Evolutionary conservation across 305 asterid species (phyloP).

Genomic region (Rubia peregrina): DNA sequence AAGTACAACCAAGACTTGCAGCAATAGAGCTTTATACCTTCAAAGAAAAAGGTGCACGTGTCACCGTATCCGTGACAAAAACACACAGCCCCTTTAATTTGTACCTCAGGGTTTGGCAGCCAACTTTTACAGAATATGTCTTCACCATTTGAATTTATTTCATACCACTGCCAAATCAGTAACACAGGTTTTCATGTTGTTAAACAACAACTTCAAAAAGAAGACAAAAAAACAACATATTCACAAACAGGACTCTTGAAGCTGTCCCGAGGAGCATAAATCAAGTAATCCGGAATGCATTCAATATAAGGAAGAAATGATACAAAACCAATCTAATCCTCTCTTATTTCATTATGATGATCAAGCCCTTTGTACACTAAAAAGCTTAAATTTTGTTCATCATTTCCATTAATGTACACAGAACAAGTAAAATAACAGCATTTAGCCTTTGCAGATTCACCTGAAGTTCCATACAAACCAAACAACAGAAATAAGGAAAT

Average conservation of each 20-base stretch:
- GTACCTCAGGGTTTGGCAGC: constrained; percentile 83
- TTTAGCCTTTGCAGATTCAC: neutral
- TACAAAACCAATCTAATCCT: neutral
- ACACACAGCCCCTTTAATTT: constrained; percentile 78
- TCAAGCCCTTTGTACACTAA: neutral
- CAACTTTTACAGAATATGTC: constrained; percentile 90
- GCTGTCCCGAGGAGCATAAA: neutral
- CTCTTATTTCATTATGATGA: neutral
- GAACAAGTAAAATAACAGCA: neutral
- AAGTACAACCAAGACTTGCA: neutral
- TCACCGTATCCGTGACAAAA: constrained; percentile 97
- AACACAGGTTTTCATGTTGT: neutral
- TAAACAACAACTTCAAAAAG: neutral
- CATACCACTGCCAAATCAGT: constrained; percentile 63
- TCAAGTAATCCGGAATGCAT: neutral
- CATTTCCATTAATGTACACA: neutral
- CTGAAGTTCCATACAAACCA: constrained; percentile 6
- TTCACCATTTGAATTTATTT: constrained; percentile 68
- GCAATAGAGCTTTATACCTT: constrained; percentile 40
- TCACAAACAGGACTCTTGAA: neutral
- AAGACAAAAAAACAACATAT: neutral
- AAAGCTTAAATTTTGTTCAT: neutral
- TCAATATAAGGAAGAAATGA: neutral
- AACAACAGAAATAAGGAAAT: neutral
- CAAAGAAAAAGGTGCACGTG: constrained; percentile 97